phyloP scores from a whole-genome alignment of 371 early-diverging fungal genomes.

The Amoeboaphelidium protococcarum region DNA sequence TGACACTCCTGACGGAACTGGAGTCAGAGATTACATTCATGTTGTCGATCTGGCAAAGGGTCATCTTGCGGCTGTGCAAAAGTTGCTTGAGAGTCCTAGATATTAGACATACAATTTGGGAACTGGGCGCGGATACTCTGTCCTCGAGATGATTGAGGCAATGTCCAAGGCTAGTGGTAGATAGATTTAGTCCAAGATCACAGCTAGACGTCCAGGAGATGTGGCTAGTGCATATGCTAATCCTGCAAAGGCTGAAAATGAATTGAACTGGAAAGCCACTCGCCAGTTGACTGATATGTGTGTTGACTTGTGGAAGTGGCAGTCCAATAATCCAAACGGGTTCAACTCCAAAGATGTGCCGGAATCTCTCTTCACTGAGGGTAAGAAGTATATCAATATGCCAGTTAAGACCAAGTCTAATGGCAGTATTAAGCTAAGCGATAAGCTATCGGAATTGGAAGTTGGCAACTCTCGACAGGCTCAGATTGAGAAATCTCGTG shows the following conservation, averaged over 20 bases:
- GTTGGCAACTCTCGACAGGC: too few species aligned
- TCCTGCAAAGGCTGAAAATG: constrained; percentile 31
- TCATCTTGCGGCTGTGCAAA: constrained; percentile 45
- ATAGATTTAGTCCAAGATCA: constrained; percentile 26
- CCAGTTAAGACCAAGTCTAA: too few species aligned
- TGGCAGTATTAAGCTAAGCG: too few species aligned
- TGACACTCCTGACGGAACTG: constrained; percentile 60
- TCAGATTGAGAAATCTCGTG: too few species aligned
- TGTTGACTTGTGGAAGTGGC: constrained; percentile 58
- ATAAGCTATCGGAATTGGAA: too few species aligned
- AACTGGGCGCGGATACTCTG: constrained; percentile 54
- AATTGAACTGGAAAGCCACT: constrained; percentile 42
- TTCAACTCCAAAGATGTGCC: too few species aligned
- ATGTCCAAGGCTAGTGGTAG: constrained; percentile 36
- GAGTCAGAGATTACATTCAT: constrained; percentile 67
- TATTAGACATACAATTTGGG: constrained; percentile 58
- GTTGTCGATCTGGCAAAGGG: constrained; percentile 62
- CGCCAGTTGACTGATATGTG: constrained; percentile 37
- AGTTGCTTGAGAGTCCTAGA: constrained; percentile 20
- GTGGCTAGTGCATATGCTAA: constrained; percentile 52
- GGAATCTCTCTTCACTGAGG: too few species aligned
- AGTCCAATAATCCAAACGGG: constrained; percentile 11
- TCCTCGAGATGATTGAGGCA: constrained; percentile 49
- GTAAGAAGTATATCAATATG: too few species aligned
- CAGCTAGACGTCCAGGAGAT: constrained; percentile 53